Evolutionary conservation across 148 eudicot species (phyloP).

Genomic region (Bassia scoparia): DNA sequence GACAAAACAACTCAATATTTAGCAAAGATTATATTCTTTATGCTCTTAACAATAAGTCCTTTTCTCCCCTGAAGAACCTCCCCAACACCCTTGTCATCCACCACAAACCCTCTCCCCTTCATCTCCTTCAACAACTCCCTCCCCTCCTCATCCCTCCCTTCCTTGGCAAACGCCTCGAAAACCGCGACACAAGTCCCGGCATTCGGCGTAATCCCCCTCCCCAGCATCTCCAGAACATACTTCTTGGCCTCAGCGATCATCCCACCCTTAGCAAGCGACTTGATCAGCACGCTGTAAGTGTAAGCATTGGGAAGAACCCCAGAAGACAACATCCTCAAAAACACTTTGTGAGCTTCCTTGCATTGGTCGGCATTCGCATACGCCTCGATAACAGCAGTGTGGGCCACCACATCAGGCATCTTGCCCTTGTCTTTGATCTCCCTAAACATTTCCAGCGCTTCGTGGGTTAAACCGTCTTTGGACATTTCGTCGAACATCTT

Average conservation of each 20-base stretch:
- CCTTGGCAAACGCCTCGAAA: slow-evolving; percentile 51
- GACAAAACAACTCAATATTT: slow-evolving; percentile 23
- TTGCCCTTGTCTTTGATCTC: slow-evolving; percentile 60
- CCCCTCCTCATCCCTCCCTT: slow-evolving; percentile 51
- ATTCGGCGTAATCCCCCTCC: slow-evolving; percentile 54
- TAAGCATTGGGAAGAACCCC: slow-evolving; percentile 71
- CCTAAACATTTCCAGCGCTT: slow-evolving; percentile 58
- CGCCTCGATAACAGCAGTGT: slow-evolving; percentile 78
- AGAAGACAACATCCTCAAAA: slow-evolving; percentile 42
- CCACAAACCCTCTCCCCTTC: slow-evolving; percentile 47
- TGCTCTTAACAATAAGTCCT: slow-evolving; percentile 35
- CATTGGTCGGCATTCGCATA: slow-evolving; percentile 57
- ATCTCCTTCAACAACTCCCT: slow-evolving; percentile 46
- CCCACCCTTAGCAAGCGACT: slow-evolving; percentile 43
- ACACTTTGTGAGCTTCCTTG: slow-evolving; percentile 52
- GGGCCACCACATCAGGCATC: slow-evolving; percentile 82
- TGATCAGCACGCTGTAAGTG: slow-evolving; percentile 54
- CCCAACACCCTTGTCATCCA: slow-evolving; percentile 47
- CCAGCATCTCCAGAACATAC: slow-evolving; percentile 63
- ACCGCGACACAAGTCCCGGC: slow-evolving; percentile 43
- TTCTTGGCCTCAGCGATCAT: slow-evolving; percentile 53
- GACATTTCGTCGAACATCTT: slow-evolving; percentile 97
- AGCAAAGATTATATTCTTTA: slow-evolving; percentile 49
- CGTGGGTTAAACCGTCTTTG: slow-evolving; percentile 70
- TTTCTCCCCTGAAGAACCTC: slow-evolving; percentile 48